Base-by-base conservation (phyloP, 495 filamentous ascomycete genomes). In the Hypoxylon fragiforme region DNA sequence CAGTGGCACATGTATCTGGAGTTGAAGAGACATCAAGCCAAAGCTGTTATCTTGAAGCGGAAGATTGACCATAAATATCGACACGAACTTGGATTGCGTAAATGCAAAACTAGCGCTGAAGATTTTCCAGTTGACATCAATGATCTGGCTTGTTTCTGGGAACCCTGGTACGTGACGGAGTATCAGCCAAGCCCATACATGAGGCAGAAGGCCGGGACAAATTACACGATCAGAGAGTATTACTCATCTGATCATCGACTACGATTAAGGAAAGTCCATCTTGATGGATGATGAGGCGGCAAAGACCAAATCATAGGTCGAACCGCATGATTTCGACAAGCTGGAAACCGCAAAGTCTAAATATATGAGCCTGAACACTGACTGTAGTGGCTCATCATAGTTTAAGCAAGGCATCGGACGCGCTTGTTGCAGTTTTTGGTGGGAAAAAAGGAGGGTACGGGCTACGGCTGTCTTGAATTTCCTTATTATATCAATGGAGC, bases 161-260 rank as follows among this genome's bases (percentile, higher is more conserved):
- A 45, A 12, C 18, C 28, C 15, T 45, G 43, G 43, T 45, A 45
- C 43, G 43, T 45, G 2, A 45, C 43, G 14, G 43, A 45, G 22
- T 35, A 2, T 1, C 43, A 45, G n/a, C 43, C 43, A 8, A 35
- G 24, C 8, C 43, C 43, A 16, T 45, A 45, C 18, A 14, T 45
- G 16, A 34, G 28, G 7, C 22, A 14, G 12, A 34, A 11, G 8
- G 5, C 7, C 9, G 28, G 28, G 11, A 30, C 14, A 16, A 32
- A 14, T 19, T 45, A 45, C 26, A 45, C 28, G 3, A 14, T 45
- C 28, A 22, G 19, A 28, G 43, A 45, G 30, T 45, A 45, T 26
- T 45, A 45, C 18, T 45, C 43, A 16, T 45, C 43, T 11, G 26
- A 45, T 32, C 13, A 45, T 35, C 43, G 22, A 22, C 43, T 45